A percentile compares a stretch with the other conserved stretches of the same genome.
Conservation (phyloP, 495 filamentous ascomycete genomes). For the Hypoxylon intermedium region DNA sequence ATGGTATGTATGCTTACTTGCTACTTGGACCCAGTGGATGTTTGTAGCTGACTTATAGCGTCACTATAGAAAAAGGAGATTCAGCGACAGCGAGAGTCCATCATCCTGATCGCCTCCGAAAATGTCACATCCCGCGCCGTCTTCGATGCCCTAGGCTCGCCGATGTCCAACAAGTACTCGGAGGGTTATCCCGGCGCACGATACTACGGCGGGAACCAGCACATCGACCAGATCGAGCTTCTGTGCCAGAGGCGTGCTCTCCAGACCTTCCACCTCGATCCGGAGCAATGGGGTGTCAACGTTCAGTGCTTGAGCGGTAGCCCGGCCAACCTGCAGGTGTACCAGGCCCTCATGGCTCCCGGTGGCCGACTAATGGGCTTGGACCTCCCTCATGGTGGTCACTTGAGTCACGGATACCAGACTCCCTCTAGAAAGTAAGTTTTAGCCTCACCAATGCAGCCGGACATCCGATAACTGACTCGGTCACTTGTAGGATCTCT, state of each 20-base stretch:
- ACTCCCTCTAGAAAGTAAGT: slow-evolving; percentile 86
- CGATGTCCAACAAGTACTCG: slow-evolving; percentile 99
- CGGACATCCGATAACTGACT: slow-evolving; percentile 16
- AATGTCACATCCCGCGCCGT: slow-evolving; percentile 90
- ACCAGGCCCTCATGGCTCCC: slow-evolving; percentile 97
- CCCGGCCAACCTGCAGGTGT: slow-evolving; percentile 97
- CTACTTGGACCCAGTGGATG: too few species aligned
- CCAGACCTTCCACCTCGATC: slow-evolving; percentile 85
- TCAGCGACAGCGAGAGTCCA: slow-evolving; percentile 95
- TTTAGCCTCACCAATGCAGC: slow-evolving; percentile 15
- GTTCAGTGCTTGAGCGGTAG: slow-evolving; percentile 92
- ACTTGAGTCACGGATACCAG: slow-evolving; percentile 98
- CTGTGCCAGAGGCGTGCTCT: slow-evolving; percentile 96
- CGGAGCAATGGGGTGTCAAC: slow-evolving; percentile 96
- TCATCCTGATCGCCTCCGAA: slow-evolving; percentile 96
- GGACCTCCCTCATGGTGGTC: slow-evolving; percentile 96
- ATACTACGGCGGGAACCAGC: slow-evolving; percentile 99
- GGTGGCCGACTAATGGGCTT: slow-evolving; percentile 97
- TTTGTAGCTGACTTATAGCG: slow-evolving; percentile 14
- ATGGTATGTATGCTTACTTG: too few species aligned
- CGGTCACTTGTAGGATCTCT: slow-evolving; percentile 69
- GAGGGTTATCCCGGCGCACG: slow-evolving; percentile 98
- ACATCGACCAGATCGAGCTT: slow-evolving; percentile 95
- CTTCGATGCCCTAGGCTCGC: slow-evolving; percentile 86
- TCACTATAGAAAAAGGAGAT: slow-evolving; percentile 84